Percentiles rank a stretch among this genome's conserved stretches.
Evolutionary conservation across 257 asterid species (phyloP).

Genomic region (Marsdenia floribunda): DNA sequence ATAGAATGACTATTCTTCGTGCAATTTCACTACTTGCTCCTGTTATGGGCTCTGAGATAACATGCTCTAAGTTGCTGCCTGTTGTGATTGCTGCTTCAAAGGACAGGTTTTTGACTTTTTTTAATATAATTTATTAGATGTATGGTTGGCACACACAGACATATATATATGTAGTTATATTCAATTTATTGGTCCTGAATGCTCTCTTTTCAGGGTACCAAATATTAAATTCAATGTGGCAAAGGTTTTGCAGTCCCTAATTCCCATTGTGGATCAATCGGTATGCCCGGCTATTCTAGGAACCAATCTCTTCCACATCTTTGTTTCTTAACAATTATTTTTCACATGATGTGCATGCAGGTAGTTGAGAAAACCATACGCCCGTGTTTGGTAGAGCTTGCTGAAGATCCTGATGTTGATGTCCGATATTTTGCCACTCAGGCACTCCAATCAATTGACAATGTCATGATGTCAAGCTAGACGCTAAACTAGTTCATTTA

Average conservation of each 20-base stretch:
- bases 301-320: neutral
- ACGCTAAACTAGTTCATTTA: neutral
- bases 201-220: conserved; percentile 44
- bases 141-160: neutral
- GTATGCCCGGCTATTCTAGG: conserved; percentile 26
- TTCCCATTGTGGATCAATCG: conserved; percentile 57
- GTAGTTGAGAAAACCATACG: conserved; percentile 57
- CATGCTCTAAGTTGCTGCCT: conserved; percentile 80
- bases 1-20: conserved; percentile 79
- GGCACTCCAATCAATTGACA: conserved; percentile 54
- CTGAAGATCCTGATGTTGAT: conserved; percentile 72
- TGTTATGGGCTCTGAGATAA: conserved; percentile 90
- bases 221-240: conserved; percentile 69
- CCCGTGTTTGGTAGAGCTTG: conserved; percentile 56
- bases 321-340: neutral
- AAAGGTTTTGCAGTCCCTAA: conserved; percentile 64
- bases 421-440: conserved; percentile 59
- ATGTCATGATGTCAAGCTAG: conserved; percentile 52
- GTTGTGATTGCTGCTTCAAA: conserved; percentile 53
- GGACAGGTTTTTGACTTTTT: conserved; percentile 40
- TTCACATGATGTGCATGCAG: conserved; percentile 19
- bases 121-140: neutral
- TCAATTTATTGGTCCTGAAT: neutral
- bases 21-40: conserved; percentile 86
- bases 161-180: neutral